Percentiles rank a stretch among this genome's conserved stretches.
Evolutionary conservation across 2,329 filamentous ascomycete genomes (phyloP).

Genomic region (Penicillium sp.): DNA sequence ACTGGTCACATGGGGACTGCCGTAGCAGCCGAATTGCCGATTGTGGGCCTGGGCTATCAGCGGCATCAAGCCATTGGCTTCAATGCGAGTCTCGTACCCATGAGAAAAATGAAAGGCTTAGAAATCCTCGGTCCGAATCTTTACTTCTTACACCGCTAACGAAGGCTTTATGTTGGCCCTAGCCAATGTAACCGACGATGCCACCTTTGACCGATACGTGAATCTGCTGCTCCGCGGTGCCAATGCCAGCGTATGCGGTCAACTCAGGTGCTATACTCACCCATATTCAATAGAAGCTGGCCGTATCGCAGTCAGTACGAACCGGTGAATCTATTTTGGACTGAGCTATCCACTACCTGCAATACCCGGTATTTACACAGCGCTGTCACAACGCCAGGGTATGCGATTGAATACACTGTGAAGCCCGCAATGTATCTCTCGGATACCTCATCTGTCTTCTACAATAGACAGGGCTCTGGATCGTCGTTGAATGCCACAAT

Average conservation of each 20-base stretch:
- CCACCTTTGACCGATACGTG: background rate
- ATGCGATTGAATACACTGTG: no score
- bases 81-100: background rate
- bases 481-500: background rate
- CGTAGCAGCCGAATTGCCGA: background rate
- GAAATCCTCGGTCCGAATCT: background rate
- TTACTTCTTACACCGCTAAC: background rate
- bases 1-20: background rate
- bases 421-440: background rate
- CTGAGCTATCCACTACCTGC: background rate
- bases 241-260: background rate
- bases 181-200: background rate
- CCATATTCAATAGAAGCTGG: background rate
- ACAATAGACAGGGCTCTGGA: background rate
- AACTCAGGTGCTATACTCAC: background rate
- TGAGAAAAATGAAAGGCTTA: background rate
- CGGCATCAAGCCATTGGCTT: background rate
- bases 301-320: background rate
- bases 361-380: background rate
- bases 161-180: background rate
- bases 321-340: background rate
- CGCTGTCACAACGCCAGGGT: no score
- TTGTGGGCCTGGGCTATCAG: conserved; percentile 1
- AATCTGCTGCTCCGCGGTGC: background rate
- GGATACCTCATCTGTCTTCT: background rate